phyloP scores from a whole-genome alignment of 164 flowering plant genomes.

The Nelumbo lutea region DNA sequence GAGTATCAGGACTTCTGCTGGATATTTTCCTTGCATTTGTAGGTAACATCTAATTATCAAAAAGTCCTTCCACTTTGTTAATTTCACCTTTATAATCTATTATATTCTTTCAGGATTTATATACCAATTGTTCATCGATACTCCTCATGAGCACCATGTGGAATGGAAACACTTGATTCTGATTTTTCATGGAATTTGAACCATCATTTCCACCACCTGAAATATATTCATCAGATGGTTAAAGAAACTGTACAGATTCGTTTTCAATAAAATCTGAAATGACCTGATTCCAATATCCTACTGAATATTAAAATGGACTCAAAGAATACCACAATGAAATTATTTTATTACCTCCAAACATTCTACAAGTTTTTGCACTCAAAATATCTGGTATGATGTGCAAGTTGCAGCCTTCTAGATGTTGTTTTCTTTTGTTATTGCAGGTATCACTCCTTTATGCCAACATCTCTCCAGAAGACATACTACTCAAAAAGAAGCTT shows the following conservation, averaged over 20 bases:
- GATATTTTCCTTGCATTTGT: not conserved
- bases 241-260: no score
- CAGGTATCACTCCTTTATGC: conserved; percentile 87
- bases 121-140: not conserved
- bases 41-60: not conserved
- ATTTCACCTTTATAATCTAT: not conserved
- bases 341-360: no score
- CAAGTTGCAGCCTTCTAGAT: conserved; percentile 1
- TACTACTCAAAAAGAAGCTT: conserved; percentile 88
- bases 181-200: not conserved
- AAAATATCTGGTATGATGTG: not conserved
- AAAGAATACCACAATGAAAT: no score
- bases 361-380: not conserved
- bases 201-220: no score
- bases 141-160: not conserved
- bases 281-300: no score
- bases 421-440: conserved; percentile 10
- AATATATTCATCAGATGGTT: no score
- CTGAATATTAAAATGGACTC: no score
- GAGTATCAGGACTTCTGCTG: not conserved
- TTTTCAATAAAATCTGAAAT: no score
- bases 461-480: conserved; percentile 93
- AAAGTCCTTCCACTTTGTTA: not conserved
- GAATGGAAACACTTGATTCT: not conserved
- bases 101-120: not conserved